These are phyloP conservation scores for Termitomyces sp. DNA, from an alignment of 768 basidiomycete species.

Conservation along the genomic window DNA sequence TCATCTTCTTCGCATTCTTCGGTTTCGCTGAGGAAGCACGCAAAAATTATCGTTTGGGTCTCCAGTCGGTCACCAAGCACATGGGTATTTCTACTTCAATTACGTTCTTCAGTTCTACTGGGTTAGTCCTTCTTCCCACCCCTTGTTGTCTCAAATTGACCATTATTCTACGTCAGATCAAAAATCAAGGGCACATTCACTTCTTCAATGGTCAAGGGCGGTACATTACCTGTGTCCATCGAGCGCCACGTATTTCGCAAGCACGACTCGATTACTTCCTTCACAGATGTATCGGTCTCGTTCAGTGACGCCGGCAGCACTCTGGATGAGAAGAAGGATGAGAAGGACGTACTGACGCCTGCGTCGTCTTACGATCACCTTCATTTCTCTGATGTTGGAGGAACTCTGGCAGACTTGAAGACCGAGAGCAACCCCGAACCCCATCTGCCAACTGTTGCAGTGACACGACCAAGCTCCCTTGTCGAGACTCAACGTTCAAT, in stretches of 20 bases:
- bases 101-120: conserved; percentile 20
- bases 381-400: conserved; percentile 31
- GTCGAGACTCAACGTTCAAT: conserved; percentile 19
- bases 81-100: conserved; percentile 18
- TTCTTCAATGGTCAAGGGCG: conserved; percentile 16
- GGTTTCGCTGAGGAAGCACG: conserved; percentile 49
- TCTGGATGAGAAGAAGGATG: conserved; percentile 22
- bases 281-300: conserved; percentile 36
- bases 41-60: conserved; percentile 32
- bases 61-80: conserved; percentile 25
- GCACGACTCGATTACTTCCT: conserved; percentile 43
- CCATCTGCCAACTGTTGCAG: conserved; percentile 11
- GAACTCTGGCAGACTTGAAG: conserved; percentile 32
- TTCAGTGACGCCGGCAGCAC: conserved; percentile 34
- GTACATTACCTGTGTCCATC: conserved; percentile 39
- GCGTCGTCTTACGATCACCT: conserved; percentile 32
- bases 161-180: conserved; percentile 6
- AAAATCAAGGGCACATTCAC: conserved; percentile 18
- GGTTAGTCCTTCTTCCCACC: conserved; percentile 10
- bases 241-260: conserved; percentile 38
- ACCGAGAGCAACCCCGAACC: conserved; percentile 17
- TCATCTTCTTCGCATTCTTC: conserved; percentile 52
- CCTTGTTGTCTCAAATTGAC: neutral
- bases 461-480: conserved; percentile 19
- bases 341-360: conserved; percentile 25